A percentile compares a stretch with the other conserved stretches of the same genome.
phyloP scores from a whole-genome alignment of 495 filamentous ascomycete genomes.

The Lineolata rhizophorae region DNA sequence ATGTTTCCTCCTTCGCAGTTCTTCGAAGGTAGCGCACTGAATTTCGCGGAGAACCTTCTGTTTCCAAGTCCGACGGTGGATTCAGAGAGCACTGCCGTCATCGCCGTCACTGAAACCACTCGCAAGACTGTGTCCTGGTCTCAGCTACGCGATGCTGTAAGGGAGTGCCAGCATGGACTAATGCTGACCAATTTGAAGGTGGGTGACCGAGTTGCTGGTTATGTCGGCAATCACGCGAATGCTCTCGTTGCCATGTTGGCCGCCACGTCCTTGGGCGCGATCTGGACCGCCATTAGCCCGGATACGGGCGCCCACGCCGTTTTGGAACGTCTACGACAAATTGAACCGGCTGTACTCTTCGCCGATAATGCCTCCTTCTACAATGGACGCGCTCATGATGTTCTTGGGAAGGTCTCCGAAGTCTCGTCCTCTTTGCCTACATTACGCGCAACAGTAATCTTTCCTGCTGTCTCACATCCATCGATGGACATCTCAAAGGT shows the following conservation, averaged over 20 bases:
- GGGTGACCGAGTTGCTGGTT: constrained; percentile 62
- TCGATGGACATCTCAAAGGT: constrained; percentile 26
- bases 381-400: constrained; percentile 64
- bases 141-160: constrained; percentile 56
- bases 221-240: constrained; percentile 68
- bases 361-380: constrained; percentile 73
- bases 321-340: constrained; percentile 61
- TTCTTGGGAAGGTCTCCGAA: constrained; percentile 46
- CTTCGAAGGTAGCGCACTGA: constrained; percentile 56
- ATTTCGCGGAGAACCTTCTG: constrained; percentile 84
- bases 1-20: constrained; percentile 78
- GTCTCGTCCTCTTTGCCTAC: constrained; percentile 40
- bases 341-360: constrained; percentile 60
- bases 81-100: constrained; percentile 37
- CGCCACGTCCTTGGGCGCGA: constrained; percentile 55
- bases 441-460: constrained; percentile 44
- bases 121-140: constrained; percentile 57
- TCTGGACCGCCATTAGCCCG: constrained; percentile 77
- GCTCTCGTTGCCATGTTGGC: constrained; percentile 75
- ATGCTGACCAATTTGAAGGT: constrained; percentile 32
- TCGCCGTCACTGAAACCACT: constrained; percentile 50
- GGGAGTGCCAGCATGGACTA: constrained; percentile 47
- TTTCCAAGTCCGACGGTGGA: constrained; percentile 42
- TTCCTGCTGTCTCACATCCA: constrained; percentile 27
- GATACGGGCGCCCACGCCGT: constrained; percentile 66